Conservation (phyloP, 768 basidiomycete genomes). For the Lentinula sp. region DNA sequence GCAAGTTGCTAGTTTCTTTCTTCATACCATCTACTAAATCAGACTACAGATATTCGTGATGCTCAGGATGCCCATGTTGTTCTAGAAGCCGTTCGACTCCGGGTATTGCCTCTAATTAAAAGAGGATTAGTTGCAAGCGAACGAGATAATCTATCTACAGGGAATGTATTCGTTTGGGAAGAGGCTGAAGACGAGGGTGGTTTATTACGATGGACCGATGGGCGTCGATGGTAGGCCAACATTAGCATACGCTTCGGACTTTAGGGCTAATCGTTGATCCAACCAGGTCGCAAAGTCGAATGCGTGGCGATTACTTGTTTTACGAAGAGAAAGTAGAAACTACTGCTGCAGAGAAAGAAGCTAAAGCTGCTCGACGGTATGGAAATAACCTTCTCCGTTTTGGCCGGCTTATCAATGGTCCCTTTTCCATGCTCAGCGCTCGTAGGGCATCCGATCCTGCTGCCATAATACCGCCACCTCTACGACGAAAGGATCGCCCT, state of each 20-base stretch:
- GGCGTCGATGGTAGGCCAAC: slow-evolving; percentile 57
- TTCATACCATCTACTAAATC: neutral
- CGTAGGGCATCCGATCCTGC: slow-evolving; percentile 56
- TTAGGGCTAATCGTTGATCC: neutral
- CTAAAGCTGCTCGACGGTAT: slow-evolving; percentile 73
- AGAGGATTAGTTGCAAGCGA: slow-evolving; percentile 66
- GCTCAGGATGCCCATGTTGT: slow-evolving; percentile 74
- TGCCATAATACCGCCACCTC: slow-evolving; percentile 49
- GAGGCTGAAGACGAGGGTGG: slow-evolving; percentile 67
- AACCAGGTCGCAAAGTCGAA: slow-evolving; percentile 75
- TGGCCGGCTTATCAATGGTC: neutral
- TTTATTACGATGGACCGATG: slow-evolving; percentile 77
- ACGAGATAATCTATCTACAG: slow-evolving; percentile 61
- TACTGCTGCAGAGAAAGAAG: slow-evolving; percentile 72
- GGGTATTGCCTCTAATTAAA: slow-evolving; percentile 64
- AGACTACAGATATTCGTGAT: slow-evolving; percentile 59
- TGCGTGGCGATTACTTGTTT: slow-evolving; percentile 78
- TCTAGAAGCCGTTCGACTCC: slow-evolving; percentile 69
- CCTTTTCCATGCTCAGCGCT: slow-evolving; percentile 30
- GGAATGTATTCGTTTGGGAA: slow-evolving; percentile 83
- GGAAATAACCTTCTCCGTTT: slow-evolving; percentile 8
- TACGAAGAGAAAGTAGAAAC: slow-evolving; percentile 82
- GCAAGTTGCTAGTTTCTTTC: slow-evolving; percentile 20
- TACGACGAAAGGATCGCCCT: slow-evolving; percentile 70
- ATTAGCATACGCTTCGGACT: neutral